Percentiles rank a stretch among this genome's conserved stretches.
These are phyloP conservation scores for Plenodomus biglobosus DNA, from an alignment of 2,329 filamentous ascomycete species.

Conservation along the genomic window DNA sequence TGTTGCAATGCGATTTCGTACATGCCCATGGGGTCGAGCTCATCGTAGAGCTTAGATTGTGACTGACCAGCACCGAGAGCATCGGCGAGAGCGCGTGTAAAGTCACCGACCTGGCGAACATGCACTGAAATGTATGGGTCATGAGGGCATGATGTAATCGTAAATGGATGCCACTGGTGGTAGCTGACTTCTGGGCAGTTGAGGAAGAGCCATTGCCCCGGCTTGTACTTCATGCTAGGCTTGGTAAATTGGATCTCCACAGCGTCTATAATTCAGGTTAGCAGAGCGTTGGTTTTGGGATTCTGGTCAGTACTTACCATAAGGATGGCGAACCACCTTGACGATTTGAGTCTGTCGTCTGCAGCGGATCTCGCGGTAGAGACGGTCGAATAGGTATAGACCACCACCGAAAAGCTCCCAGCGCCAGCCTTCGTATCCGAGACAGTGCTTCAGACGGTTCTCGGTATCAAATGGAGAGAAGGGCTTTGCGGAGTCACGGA, in stretches of 20 bases:
- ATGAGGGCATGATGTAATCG: slow-evolving; percentile 96
- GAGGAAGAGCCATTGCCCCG: slow-evolving; percentile 96
- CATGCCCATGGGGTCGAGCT: slow-evolving; percentile 90
- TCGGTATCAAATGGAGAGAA: slow-evolving; percentile 83
- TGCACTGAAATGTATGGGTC: slow-evolving; percentile 95
- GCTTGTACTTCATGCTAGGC: slow-evolving; percentile 96
- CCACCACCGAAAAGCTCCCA: slow-evolving; percentile 90
- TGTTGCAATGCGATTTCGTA: slow-evolving; percentile 96
- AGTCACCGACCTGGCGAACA: slow-evolving; percentile 95
- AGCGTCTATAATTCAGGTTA: slow-evolving; percentile 65
- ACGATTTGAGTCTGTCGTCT: slow-evolving; percentile 85
- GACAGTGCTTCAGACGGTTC: slow-evolving; percentile 85
- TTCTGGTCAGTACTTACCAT: slow-evolving; percentile 60
- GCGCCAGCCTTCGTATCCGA: slow-evolving; percentile 94
- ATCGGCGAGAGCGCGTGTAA: slow-evolving; percentile 89
- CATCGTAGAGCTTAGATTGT: slow-evolving; percentile 87
- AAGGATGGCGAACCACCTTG: slow-evolving; percentile 92
- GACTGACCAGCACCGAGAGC: slow-evolving; percentile 88
- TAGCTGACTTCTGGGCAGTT: slow-evolving; percentile 86
- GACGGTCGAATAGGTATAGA: slow-evolving; percentile 81
- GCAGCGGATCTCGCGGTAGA: slow-evolving; percentile 88
- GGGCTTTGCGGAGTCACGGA: slow-evolving; percentile 72
- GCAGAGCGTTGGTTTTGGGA: background rate
- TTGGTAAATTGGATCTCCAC: slow-evolving; percentile 98
- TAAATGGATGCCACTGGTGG: slow-evolving; percentile 98